These are phyloP conservation scores for Lasiodiplodia citricola DNA, from an alignment of 2,329 filamentous ascomycete species.

Conservation along the genomic window DNA sequence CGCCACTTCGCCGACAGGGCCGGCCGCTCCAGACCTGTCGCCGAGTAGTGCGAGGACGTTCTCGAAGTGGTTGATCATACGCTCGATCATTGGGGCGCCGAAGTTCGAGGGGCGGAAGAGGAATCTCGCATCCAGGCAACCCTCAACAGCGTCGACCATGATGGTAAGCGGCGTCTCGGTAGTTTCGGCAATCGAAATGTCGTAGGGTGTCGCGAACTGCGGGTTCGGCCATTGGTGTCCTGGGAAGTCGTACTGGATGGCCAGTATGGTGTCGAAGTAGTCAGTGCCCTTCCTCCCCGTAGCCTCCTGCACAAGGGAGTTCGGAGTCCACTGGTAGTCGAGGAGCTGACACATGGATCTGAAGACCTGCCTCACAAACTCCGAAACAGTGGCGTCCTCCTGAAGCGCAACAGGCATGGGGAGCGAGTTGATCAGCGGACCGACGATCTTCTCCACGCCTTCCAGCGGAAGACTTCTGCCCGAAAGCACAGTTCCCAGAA, in stretches of 20 bases:
- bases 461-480: slow-evolving; percentile 43
- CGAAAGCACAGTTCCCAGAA: slow-evolving; percentile 44
- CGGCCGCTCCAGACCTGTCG: background rate
- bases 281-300: slow-evolving; percentile 17
- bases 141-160: background rate
- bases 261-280: slow-evolving; percentile 17
- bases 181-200: background rate
- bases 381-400: background rate
- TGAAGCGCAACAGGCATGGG: background rate
- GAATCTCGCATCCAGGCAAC: slow-evolving; percentile 15
- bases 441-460: slow-evolving; percentile 38
- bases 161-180: slow-evolving; percentile 10
- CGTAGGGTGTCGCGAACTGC: background rate
- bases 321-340: slow-evolving; percentile 18
- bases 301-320: slow-evolving; percentile 17
- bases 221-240: background rate
- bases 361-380: background rate
- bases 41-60: background rate
- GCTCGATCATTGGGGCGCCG: background rate
- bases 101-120: slow-evolving; percentile 6
- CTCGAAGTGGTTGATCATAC: slow-evolving; percentile 16
- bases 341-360: slow-evolving; percentile 9
- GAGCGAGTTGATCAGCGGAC: slow-evolving; percentile 42
- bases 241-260: slow-evolving; percentile 22
- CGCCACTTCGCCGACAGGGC: background rate